Conservation (phyloP, 179 eudicot genomes). For the Vitellaria paradoxa region DNA sequence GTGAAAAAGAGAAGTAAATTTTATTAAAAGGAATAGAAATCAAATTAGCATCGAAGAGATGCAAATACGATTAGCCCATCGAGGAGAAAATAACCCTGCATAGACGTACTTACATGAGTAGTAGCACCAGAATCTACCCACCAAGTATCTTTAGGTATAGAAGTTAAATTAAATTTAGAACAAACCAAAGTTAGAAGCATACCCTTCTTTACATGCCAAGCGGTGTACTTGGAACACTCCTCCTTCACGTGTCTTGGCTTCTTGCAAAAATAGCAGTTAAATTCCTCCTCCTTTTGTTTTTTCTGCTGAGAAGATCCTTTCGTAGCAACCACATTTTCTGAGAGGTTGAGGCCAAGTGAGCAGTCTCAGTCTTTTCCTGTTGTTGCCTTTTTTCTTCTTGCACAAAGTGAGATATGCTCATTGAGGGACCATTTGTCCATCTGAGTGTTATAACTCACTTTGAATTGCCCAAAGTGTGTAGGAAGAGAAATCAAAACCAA, state of each 20-base stretch:
- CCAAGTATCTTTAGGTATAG: conserved; percentile 10
- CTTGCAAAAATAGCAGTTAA: neutral
- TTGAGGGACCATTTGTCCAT: neutral
- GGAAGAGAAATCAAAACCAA: neutral
- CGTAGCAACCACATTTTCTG: neutral
- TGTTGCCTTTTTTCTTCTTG: too few relatives aligned
- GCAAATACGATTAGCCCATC: too few relatives aligned
- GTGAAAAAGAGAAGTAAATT: too few relatives aligned
- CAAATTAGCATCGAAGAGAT: too few relatives aligned
- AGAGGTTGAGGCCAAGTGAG: neutral
- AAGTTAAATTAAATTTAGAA: conserved; percentile 4
- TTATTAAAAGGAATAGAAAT: too few relatives aligned
- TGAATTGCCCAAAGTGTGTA: neutral
- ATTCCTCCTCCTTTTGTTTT: neutral
- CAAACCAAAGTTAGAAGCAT: neutral
- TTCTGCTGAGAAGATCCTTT: neutral
- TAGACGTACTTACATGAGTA: neutral
- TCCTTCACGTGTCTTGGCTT: neutral
- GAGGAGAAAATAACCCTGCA: too few relatives aligned
- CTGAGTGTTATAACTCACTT: neutral
- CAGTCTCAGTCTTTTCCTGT: neutral
- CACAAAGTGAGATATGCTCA: too few relatives aligned
- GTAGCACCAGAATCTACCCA: too few relatives aligned
- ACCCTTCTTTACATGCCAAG: neutral
- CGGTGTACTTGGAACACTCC: neutral